A percentile compares a stretch with the other conserved stretches of the same genome.
These are phyloP conservation scores for Aspergillus chevalieri DNA, from an alignment of 2,329 filamentous ascomycete species.

Conservation along the genomic window DNA sequence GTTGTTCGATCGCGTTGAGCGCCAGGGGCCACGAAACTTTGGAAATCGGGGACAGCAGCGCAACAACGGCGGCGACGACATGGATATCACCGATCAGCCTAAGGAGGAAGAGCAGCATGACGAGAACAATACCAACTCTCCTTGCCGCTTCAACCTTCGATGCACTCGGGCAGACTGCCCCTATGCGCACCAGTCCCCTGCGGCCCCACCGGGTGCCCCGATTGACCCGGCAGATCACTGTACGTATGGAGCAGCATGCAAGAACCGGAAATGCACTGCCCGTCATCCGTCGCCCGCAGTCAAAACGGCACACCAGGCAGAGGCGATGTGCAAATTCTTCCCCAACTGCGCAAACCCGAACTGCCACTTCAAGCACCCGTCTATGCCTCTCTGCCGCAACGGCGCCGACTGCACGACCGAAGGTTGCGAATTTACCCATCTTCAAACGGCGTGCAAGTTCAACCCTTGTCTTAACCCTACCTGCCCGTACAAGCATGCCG, in stretches of 20 bases:
- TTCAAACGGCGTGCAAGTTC: constrained; percentile 79
- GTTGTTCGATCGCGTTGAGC: constrained; percentile 67
- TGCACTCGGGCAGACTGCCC: constrained; percentile 87
- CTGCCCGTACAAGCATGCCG: constrained; percentile 84
- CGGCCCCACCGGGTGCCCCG: constrained; percentile 67
- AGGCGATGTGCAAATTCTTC: constrained; percentile 85
- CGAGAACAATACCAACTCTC: constrained; percentile 54
- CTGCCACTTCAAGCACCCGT: constrained; percentile 85
- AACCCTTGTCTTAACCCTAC: constrained; percentile 84
- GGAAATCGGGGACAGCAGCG: constrained; percentile 39
- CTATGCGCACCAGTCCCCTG: constrained; percentile 91
- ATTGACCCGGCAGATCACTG: constrained; percentile 78
- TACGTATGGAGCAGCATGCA: constrained; percentile 82
- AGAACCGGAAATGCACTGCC: constrained; percentile 87
- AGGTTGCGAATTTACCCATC: constrained; percentile 85
- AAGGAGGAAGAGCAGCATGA: constrained; percentile 41
- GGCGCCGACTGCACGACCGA: constrained; percentile 77
- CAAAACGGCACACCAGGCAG: constrained; percentile 68
- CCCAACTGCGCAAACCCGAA: constrained; percentile 83
- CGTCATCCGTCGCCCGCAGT: constrained; percentile 88
- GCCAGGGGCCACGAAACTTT: constrained; percentile 48
- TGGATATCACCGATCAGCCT: constrained; percentile 35
- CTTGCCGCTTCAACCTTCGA: constrained; percentile 83
- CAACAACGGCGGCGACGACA: constrained; percentile 23
- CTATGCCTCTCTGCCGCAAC: constrained; percentile 81